Evolutionary conservation across 352 stramenopile genomes (phyloP), one percentile per base, ranked within the genome.

Genomic region (Bremia lactucae): DNA sequence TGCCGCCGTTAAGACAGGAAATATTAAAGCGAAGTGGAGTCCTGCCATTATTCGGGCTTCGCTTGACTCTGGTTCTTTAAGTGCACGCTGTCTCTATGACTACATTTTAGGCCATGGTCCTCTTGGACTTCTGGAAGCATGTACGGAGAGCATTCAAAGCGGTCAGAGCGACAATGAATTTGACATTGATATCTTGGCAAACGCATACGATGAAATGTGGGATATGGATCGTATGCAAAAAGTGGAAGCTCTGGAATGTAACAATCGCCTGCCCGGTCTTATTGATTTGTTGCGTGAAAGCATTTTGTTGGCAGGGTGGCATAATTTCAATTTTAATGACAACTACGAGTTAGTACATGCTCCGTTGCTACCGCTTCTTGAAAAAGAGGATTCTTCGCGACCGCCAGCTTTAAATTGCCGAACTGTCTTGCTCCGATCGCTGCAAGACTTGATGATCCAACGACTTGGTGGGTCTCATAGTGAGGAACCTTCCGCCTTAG

Each of bases 361-460:
- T 9, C 82, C 80, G 7, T 50, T 89, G 15, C 37, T 89, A 20
- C 68, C 76, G 9, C 55, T 83, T 13, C 46, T 91, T 14, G 81
- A 89, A 50, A 52, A 64, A 49, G 16, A 49, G 8, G 14, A 70
- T 31, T 29, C 40, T 34, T 49, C 35, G 15, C 28, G 45, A 23
- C 25, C 31, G 20, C 23, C 16, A 41, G 37, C 7, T 10, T 41
- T 44, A 21, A 87, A 83, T 51, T 56, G 70, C 13, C 55, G 77
- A 21, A 56, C 86, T 22, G 42, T 90, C 3, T 36, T 91, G 33
- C 58, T 95, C 28, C 77, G 81, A 14, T 79, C 81, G 8, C 51
- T 94, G 21, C 81, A 94, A 72, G 81, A 94, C 19, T 59, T 90
- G 31, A 86, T 94, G 72, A 70, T 91, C 13, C 55, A 85, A 52